Conservation (phyloP, 2,329 filamentous ascomycete species). For the Claviceps purpurea region DNA sequence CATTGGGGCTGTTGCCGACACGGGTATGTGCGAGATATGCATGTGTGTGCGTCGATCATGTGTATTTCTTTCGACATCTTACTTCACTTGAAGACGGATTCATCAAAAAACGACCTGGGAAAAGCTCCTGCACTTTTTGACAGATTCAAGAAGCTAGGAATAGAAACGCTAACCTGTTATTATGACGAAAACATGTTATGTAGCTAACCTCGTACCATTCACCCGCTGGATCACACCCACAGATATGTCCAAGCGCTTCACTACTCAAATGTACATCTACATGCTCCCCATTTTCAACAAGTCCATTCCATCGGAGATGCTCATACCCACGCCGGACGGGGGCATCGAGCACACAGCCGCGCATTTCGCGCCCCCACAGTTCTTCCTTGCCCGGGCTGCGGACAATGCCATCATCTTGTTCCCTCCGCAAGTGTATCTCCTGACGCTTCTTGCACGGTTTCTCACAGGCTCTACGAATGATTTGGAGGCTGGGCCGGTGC, state of each 20-base stretch:
- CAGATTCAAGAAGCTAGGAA: no score
- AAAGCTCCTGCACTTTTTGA: not conserved
- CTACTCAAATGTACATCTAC: conserved; percentile 95
- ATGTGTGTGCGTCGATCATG: not conserved
- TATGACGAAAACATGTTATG: conserved; percentile 11
- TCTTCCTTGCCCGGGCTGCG: conserved; percentile 55
- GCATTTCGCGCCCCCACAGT: conserved; percentile 54
- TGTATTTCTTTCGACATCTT: not conserved
- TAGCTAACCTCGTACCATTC: conserved; percentile 59
- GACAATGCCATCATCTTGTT: conserved; percentile 66
- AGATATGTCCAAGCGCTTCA: conserved; percentile 63
- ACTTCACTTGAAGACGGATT: not conserved
- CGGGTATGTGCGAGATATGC: conserved; percentile 31
- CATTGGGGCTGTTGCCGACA: conserved; percentile 50
- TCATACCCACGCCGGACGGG: conserved; percentile 60
- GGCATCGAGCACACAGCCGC: conserved; percentile 57
- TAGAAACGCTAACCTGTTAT: not conserved
- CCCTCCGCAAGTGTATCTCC: conserved; percentile 74
- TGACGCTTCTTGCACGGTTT: conserved; percentile 43
- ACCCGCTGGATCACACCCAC: conserved; percentile 84
- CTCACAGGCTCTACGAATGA: conserved; percentile 24
- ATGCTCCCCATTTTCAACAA: conserved; percentile 50
- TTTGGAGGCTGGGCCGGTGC: conserved; percentile 12
- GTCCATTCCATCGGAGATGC: conserved; percentile 32
- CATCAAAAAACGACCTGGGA: not conserved